Percentiles rank a stretch among this genome's conserved stretches.
Conservation (phyloP, 352 stramenopile species). For the Pythium grandisporangium region DNA sequence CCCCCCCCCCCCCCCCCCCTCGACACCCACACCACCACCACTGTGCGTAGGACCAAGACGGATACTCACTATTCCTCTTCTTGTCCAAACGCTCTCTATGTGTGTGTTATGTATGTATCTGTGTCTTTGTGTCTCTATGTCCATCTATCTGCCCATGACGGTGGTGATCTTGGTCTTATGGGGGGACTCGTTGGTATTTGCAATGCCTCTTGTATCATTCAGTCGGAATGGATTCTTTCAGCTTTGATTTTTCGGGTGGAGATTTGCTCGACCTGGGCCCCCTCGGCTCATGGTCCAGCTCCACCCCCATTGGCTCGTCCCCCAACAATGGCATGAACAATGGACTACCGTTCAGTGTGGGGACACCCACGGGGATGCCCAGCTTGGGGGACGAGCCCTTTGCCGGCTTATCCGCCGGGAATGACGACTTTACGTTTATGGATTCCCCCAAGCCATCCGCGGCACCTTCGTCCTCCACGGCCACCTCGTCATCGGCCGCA, state of each 20-base stretch:
- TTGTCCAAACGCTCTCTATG: no score
- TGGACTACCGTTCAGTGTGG: slow-evolving; percentile 76
- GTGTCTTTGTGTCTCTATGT: not conserved
- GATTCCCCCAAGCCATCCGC: slow-evolving; percentile 60
- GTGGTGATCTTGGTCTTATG: not conserved
- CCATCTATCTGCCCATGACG: not conserved
- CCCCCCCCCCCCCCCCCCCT: no score
- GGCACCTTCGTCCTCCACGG: slow-evolving; percentile 2
- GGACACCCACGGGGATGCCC: slow-evolving; percentile 74
- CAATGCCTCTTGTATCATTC: no score
- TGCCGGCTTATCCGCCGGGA: slow-evolving; percentile 23
- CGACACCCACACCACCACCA: slow-evolving; percentile 3
- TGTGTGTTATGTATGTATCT: not conserved
- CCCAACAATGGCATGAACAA: slow-evolving; percentile 44
- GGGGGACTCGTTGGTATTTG: not conserved
- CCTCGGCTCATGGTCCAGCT: slow-evolving; percentile 53
- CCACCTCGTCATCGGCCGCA: slow-evolving; percentile 3
- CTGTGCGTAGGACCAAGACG: no score
- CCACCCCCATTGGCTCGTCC: slow-evolving; percentile 58
- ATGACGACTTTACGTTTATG: slow-evolving; percentile 73
- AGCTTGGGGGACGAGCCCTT: slow-evolving; percentile 78
- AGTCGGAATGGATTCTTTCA: slow-evolving; percentile 68
- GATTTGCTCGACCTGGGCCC: slow-evolving; percentile 73
- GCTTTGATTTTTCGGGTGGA: slow-evolving; percentile 69
- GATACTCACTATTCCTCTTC: no score